Evolutionary conservation across 306 rosid species (phyloP).

Genomic region (Fragaria ananassa): DNA sequence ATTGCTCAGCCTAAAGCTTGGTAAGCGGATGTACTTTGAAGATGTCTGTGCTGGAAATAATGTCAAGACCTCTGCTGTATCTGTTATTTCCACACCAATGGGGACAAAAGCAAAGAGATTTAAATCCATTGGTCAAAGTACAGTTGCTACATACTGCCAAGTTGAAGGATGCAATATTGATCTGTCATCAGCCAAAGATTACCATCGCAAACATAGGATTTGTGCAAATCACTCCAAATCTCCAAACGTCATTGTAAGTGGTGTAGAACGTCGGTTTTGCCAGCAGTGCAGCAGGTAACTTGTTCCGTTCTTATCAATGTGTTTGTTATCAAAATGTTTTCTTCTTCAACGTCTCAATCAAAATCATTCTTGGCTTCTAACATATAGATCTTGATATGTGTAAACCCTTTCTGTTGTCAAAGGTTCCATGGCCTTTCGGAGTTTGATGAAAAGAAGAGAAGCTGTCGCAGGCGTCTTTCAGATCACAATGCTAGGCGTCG

Average conservation of each 20-base stretch:
- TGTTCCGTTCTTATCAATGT: conserved; percentile 3
- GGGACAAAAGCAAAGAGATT: conserved; percentile 42
- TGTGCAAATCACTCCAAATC: conserved; percentile 86
- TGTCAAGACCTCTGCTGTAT: conserved; percentile 40
- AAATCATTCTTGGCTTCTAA: conserved; percentile 13
- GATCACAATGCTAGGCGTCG: conserved; percentile 99
- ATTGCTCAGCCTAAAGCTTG: conserved; percentile 82
- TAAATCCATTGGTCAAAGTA: conserved; percentile 40
- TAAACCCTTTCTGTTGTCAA: conserved; percentile 32
- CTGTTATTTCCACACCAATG: conserved; percentile 36
- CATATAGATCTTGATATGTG: conserved; percentile 14
- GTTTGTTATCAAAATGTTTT: not conserved
- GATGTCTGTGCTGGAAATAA: conserved; percentile 49
- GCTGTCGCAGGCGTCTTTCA: conserved; percentile 89
- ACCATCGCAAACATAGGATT: conserved; percentile 86
- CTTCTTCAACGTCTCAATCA: conserved; percentile 10
- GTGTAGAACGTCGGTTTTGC: conserved; percentile 82
- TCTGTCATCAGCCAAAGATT: conserved; percentile 72
- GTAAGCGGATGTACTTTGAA: conserved; percentile 78
- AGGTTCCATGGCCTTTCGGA: conserved; percentile 88
- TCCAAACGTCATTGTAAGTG: conserved; percentile 63
- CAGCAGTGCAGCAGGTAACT: conserved; percentile 95
- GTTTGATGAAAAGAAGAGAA: conserved; percentile 87
- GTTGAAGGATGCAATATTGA: conserved; percentile 88
- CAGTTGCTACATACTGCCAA: conserved; percentile 57